Evolutionary conservation across 345 rosid genomes (phyloP).

Genomic region (Sonneratia alba): DNA sequence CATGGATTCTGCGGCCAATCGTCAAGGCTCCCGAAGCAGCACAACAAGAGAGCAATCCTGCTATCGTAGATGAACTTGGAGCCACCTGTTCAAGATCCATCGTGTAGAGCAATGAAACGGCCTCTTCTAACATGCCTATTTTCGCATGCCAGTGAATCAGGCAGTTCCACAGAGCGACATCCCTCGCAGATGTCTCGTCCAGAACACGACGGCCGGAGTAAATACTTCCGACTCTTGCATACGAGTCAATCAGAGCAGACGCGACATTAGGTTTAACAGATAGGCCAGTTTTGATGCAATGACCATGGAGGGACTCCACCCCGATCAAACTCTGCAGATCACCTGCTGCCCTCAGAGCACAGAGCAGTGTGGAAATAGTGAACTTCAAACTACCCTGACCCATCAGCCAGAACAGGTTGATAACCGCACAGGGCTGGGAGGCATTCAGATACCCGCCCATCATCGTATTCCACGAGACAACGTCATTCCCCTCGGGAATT

Average conservation of each 20-base stretch:
- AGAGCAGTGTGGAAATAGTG: constrained; percentile 33
- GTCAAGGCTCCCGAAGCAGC: constrained; percentile 29
- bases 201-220: constrained; percentile 36
- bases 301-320: constrained; percentile 38
- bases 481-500: constrained; percentile 31
- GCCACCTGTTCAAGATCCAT: constrained; percentile 35
- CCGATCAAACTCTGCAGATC: constrained; percentile 28
- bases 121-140: constrained; percentile 38
- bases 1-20: constrained; percentile 25
- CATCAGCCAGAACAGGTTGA: constrained; percentile 33
- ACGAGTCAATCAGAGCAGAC: constrained; percentile 48
- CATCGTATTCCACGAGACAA: constrained; percentile 46
- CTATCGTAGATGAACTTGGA: constrained; percentile 46
- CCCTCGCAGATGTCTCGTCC: constrained; percentile 30
- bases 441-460: constrained; percentile 39
- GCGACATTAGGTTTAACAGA: constrained; percentile 27
- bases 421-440: constrained; percentile 21
- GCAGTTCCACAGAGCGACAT: constrained; percentile 55
- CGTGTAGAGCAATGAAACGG: constrained; percentile 33
- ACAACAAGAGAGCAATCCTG: constrained; percentile 47
- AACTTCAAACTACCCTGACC: constrained; percentile 14
- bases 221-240: constrained; percentile 31
- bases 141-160: constrained; percentile 53
- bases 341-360: constrained; percentile 26
- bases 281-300: constrained; percentile 37